Conservation (phyloP, 1,139 yeast species). For the Yamadazyma blattariae region DNA sequence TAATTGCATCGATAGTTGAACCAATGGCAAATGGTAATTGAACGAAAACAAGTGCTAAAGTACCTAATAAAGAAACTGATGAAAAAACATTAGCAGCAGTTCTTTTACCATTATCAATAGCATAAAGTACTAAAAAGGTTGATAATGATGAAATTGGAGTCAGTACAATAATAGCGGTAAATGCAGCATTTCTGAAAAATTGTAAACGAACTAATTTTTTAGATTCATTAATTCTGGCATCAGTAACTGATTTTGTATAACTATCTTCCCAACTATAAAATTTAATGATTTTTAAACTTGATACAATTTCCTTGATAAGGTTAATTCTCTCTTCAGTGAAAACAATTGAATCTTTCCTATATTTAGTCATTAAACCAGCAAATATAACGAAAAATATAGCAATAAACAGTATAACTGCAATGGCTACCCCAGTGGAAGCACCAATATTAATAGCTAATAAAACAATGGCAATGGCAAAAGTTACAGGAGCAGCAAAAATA, state of each 20-base stretch:
- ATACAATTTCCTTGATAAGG: constrained; percentile 33
- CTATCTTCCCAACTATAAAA: constrained; percentile 68
- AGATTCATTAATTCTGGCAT: constrained; percentile 49
- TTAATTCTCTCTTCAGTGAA: constrained; percentile 33
- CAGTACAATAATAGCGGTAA: constrained; percentile 57
- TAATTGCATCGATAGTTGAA: constrained; percentile 62
- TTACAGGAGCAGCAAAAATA: constrained; percentile 25
- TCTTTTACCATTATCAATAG: constrained; percentile 34
- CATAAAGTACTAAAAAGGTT: constrained; percentile 61
- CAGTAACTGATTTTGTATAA: constrained; percentile 44
- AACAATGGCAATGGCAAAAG: constrained; percentile 29
- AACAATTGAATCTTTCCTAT: constrained; percentile 25
- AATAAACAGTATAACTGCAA: constrained; percentile 24
- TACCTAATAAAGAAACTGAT: constrained; percentile 65
- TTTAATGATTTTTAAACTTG: constrained; percentile 35
- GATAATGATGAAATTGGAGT: constrained; percentile 25
- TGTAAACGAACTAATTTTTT: constrained; percentile 48
- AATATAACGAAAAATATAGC: constrained; percentile 20
- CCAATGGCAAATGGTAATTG: constrained; percentile 72
- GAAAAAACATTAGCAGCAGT: constrained; percentile 74
- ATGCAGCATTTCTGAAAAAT: constrained; percentile 44
- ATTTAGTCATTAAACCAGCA: constrained; percentile 23
- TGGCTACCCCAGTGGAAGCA: constrained; percentile 32
- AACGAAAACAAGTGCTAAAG: constrained; percentile 48
- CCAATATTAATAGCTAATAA: constrained; percentile 33